Evolutionary conservation across 1,139 yeast species (phyloP), one percentile per base, ranked within the genome.

Genomic region (Yamadazyma aaseri): DNA sequence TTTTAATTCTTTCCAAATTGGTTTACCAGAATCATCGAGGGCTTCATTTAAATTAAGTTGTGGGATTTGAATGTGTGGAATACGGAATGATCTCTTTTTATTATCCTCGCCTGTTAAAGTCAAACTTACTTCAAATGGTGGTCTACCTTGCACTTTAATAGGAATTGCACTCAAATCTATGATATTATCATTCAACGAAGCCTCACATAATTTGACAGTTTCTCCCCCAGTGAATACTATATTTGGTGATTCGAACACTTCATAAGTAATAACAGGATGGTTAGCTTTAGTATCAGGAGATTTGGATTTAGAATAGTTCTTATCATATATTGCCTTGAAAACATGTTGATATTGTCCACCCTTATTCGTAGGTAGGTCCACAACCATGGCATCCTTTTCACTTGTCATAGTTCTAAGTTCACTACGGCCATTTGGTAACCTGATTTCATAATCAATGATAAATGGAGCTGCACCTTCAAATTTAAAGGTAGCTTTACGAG

Each of bases 401-500:
- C 62, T 50, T 3, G 58, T 51, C 58, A 69, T 57, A 3, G 64
- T 47, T 30, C 66, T 52, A 2, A 50, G 23, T 31, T 68, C 78
- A 2, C 53, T 32, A 21, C 51, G 53, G 0, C 86, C 87, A 47
- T 60, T 65, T 3, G 96, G 94, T 29, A 74, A 65, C 22, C 62
- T 63, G 17, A 86, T 64, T 24, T 79, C 79, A 51, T 89, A 90
- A 34, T 78, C 79, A 25, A 90, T 64, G 7, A 76, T 60, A 47
- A 87, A 89, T 20, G 97, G 97, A 0, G 84, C 71, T 4, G 74
- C 62, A 1, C 96, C 96, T 29, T 61, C 49, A 24, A 70, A 47
- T 3, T 47, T 35, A 26, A 70, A 39, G 2, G 48, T 47, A 7
- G 60, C 49, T 17, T 51, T 50, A 30, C 58, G 56, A 1, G 41